These are phyloP conservation scores for Leptomonas pyrrhocoris DNA, from an alignment of 208 protist genomes.

Conservation along the genomic window DNA sequence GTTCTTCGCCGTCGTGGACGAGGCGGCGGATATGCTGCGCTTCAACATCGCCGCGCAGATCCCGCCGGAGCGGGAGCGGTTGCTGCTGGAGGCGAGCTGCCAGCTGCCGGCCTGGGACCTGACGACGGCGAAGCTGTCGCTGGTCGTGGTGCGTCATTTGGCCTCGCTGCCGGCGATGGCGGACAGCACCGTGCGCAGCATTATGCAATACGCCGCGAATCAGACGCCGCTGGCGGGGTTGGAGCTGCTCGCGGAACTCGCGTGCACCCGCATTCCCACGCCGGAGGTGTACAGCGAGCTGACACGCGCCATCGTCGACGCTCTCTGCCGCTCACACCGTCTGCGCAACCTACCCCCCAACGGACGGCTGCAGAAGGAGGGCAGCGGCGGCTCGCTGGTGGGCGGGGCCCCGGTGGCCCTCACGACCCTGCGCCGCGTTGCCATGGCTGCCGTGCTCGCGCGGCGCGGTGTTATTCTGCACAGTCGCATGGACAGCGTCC, in stretches of 20 bases:
- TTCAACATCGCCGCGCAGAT: slow-evolving; percentile 73
- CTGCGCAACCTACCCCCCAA: slow-evolving; percentile 86
- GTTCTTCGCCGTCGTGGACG: slow-evolving; percentile 75
- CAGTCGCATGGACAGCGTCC: slow-evolving; percentile 74
- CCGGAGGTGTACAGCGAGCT: slow-evolving; percentile 71
- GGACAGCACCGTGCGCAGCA: slow-evolving; percentile 55
- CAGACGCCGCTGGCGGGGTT: slow-evolving; percentile 67
- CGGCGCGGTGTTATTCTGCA: slow-evolving; percentile 77
- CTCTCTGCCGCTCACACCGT: slow-evolving; percentile 67
- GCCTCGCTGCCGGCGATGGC: slow-evolving; percentile 59
- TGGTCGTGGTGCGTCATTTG: slow-evolving; percentile 83
- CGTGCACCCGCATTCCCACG: slow-evolving; percentile 73
- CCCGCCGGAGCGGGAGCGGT: slow-evolving; percentile 32
- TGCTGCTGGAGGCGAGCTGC: slow-evolving; percentile 63
- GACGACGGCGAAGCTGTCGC: slow-evolving; percentile 58
- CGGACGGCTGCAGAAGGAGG: slow-evolving; percentile 57
- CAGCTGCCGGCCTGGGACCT: slow-evolving; percentile 62
- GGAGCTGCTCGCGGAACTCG: slow-evolving; percentile 77
- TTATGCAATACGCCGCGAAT: slow-evolving; percentile 59
- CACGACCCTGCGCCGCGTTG: slow-evolving; percentile 54
- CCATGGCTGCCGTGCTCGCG: slow-evolving; percentile 63
- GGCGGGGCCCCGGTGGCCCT: slow-evolving; percentile 13
- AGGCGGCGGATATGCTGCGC: slow-evolving; percentile 63
- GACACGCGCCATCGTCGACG: slow-evolving; percentile 58
- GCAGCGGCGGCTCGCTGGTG: slow-evolving; percentile 28